Evolutionary conservation across 306 rosid species (phyloP), one percentile per base, ranked within the genome.

Genomic region (Luffa aegyptiaca): DNA sequence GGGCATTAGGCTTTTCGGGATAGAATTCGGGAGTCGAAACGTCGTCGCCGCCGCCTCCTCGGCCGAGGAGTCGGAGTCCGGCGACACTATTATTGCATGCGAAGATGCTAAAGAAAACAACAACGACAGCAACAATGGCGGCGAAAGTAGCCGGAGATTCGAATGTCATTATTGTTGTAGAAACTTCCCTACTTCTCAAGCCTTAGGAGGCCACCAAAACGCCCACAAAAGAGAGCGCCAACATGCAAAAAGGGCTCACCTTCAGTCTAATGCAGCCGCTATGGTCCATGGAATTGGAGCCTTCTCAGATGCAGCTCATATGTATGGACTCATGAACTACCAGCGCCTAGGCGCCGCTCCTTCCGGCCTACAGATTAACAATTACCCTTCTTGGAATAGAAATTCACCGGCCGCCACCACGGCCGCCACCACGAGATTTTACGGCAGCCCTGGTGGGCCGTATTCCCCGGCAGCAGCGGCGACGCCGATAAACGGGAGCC

Each of bases 161-260:
- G 97, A 94, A 83, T 94, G 98, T 71, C 98, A 94, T 82, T 94
- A 90, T 86, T 94, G 98, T 78, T 94, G 94, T 80, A 81, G 98
- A 35, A 94, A 94, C 89, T 94, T 94, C 83, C 98, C 98, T 0
- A 94, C 97, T 7, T 92, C 97, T 1, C 98, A 94, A 80, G 98
- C 98, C 49, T 83, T 94, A 35, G 98, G 98, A 5, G 98, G 98
- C 16, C 98, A 94, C 85, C 98, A 94, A 79, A 94, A 94, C 85
- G 98, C 98, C 0, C 98, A 94, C 77, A 94, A 94, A 87, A 77
- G 98, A 75, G 98, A 94, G 81, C 86, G 98, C 0, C 97, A 94
- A 74, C 94, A 92, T 81, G 98, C 98, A 2, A 94, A 94, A 84
- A 89, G 97, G 5, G 93, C 90, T 14, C 96, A 94, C 81, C 93